Evolutionary conservation across 208 protist species (phyloP), one percentile per base, ranked within the genome.

Genomic region (Leishmania major): DNA sequence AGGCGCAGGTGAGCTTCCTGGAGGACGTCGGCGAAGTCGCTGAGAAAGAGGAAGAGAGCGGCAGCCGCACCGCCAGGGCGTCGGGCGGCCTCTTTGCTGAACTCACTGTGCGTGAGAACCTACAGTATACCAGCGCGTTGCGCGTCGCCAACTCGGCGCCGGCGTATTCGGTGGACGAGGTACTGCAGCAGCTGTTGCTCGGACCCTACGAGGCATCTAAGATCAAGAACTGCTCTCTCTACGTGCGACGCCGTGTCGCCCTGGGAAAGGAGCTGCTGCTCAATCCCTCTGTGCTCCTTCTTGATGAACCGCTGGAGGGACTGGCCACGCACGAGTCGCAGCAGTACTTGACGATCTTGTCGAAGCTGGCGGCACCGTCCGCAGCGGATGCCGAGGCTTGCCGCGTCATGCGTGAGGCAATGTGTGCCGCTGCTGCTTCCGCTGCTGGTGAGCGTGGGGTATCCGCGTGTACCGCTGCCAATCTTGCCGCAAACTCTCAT

Each of bases 241-340:
- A 93, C 78, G 84, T 88, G 28, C 89, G 84, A 31, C 87, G 90
- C 15, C 86, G 92, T 25, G 88, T 92, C 3, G 84, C 89, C 17
- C 76, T 95, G 7, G 92, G 87, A 25, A 87, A 82, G 77, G 90
- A 92, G 81, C 78, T 95, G 59, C 87, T 93, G 70, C 84, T 91
- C n/a, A 89, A 90, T 76, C 92, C 92, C 17, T 82, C 75, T 3
- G 84, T 92, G 66, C 79, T 95, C 35, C 84, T 92, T 28, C 80
- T 93, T 43, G 90, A 90, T 77, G 84, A 88, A 66, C 83, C 87
- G 40, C 82, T 93, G 28, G 79, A 92, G 64, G 87, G 87, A 37
- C 76, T 95, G 25, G 85, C 90, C 17, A 92, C 90, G 47, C 87
- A 95, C 76, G 92, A 95, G 84, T 88, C 90, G 31, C 85, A 88